Base-by-base conservation (phyloP, 441 rosid genomes). In the Eruca vesicaria region DNA sequence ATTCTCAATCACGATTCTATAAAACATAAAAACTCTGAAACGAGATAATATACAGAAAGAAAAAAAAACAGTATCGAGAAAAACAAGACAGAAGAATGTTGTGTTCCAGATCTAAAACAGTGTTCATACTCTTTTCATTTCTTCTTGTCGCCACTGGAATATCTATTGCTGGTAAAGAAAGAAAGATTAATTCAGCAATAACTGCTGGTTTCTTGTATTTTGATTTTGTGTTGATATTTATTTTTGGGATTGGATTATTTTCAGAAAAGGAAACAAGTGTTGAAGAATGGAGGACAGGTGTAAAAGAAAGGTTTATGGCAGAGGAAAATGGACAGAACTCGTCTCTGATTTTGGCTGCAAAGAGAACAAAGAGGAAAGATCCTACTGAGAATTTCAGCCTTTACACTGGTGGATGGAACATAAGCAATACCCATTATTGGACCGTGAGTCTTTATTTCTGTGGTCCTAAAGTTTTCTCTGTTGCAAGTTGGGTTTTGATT, bases 391-490 rank as follows among this genome's bases (percentile, higher is more conserved):
- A 83, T 78, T 86, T 87, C 58, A 80, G 86, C 18, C 68, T 68
- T 35, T 91, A 96, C 75, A 80, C 82, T 41, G 94, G 97, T 71
- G 99, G 99, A 63, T 96, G 91, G 91, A 91, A 96, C 79, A 90
- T 96, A 78, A 91, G 92, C 87, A 86, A 79, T 68, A 0, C 64
- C 4, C 87, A 93, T 75, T 96, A 96, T 73, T 89, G 89, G 90
- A 85, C 89, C 80, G 98, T 96, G 82, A 86, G 96, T 86, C 73
- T 50, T 35, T 61, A 57, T 16, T 58, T 50, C 29, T 77, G 68
- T 77, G 56, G 58, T 77, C 73, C 52, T 60, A 9, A 52, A 5
- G 7, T 29, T 29, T 5, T 29, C 32, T 29, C 32, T 29, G 5
- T 29, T 5, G 6, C 7, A 29, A 45, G 38, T 58, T 73, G 71